Evolutionary conservation across 106 monocot species (phyloP).

Genomic region (Acanthochlamys bracteata): DNA sequence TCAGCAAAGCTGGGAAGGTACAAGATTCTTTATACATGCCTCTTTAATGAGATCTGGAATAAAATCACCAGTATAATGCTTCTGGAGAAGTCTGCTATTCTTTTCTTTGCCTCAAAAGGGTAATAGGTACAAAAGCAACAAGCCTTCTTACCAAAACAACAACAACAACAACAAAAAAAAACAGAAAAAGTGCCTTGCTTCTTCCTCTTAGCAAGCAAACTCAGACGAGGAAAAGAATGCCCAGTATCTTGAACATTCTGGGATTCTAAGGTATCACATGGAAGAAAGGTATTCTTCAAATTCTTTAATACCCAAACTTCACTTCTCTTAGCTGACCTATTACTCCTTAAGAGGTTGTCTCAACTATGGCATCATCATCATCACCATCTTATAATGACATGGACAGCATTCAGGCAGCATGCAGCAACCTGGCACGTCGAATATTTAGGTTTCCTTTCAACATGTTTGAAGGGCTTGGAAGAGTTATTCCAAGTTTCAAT

Average conservation of each 20-base stretch:
- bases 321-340: too few species aligned
- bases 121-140: neutral
- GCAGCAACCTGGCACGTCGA: conserved; percentile 7
- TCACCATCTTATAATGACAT: neutral
- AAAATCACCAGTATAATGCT: too few species aligned
- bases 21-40: too few species aligned
- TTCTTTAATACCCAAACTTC: too few species aligned
- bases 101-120: neutral
- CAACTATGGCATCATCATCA: neutral
- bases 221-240: neutral
- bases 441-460: conserved; percentile 15
- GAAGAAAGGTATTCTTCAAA: neutral
- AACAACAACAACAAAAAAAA: too few species aligned
- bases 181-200: too few species aligned
- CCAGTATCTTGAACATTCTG: too few species aligned
- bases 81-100: neutral
- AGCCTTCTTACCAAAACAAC: too few species aligned
- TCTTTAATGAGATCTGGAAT: too few species aligned
- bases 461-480: conserved; percentile 19
- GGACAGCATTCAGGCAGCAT: neutral
- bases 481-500: conserved; percentile 1
- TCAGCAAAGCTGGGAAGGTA: too few species aligned
- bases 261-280: too few species aligned
- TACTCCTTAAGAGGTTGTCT: neutral
- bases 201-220: neutral